Evolutionary conservation across 768 basidiomycete genomes (phyloP).

Genomic region (Guyanaporus albipodus): DNA sequence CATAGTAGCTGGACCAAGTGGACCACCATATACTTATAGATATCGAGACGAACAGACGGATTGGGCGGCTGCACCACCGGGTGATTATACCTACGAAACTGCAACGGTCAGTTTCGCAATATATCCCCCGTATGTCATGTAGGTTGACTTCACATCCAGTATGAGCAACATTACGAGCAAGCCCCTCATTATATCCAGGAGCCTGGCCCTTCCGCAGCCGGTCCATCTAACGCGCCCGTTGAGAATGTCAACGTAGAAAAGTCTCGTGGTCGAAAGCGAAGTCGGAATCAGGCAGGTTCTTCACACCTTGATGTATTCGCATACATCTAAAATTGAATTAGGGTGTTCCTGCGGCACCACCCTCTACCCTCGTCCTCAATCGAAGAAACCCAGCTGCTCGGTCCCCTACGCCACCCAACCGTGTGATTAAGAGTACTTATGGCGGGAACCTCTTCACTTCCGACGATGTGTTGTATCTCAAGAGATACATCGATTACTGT

Average conservation of each 20-base stretch:
- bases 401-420: constrained; percentile 78
- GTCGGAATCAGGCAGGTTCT: constrained; percentile 49
- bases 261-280: constrained; percentile 66
- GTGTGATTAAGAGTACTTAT: constrained; percentile 85
- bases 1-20: constrained; percentile 43
- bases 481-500: constrained; percentile 87
- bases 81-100: constrained; percentile 54
- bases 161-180: constrained; percentile 56
- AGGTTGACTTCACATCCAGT: constrained; percentile 34
- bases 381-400: constrained; percentile 64
- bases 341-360: constrained; percentile 62
- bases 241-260: constrained; percentile 37
- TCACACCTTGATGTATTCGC: background rate
- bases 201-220: constrained; percentile 42
- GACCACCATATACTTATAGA: constrained; percentile 52
- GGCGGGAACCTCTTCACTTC: constrained; percentile 85
- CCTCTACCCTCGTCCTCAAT: constrained; percentile 63
- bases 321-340: constrained; percentile 22
- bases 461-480: constrained; percentile 79
- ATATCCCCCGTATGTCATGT: background rate
- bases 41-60: constrained; percentile 56
- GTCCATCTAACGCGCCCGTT: constrained; percentile 34
- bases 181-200: constrained; percentile 55
- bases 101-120: constrained; percentile 37
- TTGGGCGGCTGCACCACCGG: constrained; percentile 41